A percentile compares a stretch with the other conserved stretches of the same genome.
Conservation (phyloP, 345 rosid species). For the Geranium brycei region DNA sequence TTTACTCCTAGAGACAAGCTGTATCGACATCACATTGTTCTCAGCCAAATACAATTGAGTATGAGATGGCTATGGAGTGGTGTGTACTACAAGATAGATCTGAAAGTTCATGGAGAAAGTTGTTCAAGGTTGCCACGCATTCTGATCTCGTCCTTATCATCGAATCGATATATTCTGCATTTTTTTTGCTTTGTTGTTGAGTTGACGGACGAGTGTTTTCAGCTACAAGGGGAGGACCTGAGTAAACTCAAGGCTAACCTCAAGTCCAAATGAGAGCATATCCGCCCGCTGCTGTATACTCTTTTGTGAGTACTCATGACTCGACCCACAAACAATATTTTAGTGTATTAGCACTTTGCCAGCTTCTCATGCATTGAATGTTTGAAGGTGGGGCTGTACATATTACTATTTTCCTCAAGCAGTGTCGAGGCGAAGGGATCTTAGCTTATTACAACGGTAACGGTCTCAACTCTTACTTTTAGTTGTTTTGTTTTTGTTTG, state of each 20-base stretch:
- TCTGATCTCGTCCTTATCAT: slow-evolving; percentile 1
- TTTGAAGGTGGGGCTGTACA: too few species aligned
- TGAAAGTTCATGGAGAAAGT: slow-evolving; percentile 18
- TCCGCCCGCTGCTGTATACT: too few species aligned
- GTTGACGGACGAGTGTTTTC: slow-evolving; percentile 6
- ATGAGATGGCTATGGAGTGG: slow-evolving; percentile 89
- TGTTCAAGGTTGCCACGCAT: slow-evolving; percentile 30
- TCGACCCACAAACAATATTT: too few species aligned
- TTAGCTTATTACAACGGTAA: too few species aligned
- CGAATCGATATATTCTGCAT: background rate
- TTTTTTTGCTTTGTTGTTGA: slow-evolving; percentile 6
- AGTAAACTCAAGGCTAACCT: slow-evolving; percentile 23
- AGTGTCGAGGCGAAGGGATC: too few species aligned
- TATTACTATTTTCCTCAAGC: too few species aligned
- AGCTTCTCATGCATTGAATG: too few species aligned
- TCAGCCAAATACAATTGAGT: slow-evolving; percentile 77
- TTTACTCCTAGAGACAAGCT: slow-evolving; percentile 43
- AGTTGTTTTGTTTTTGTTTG: too few species aligned
- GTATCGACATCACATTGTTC: slow-evolving; percentile 82
- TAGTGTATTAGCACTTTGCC: too few species aligned
- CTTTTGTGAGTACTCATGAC: too few species aligned
- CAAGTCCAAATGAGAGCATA: slow-evolving; percentile 30
- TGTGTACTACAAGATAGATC: slow-evolving; percentile 38
- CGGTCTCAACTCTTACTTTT: too few species aligned
- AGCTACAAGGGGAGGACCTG: slow-evolving; percentile 51